Evolutionary conservation across 371 early-diverging fungal species (phyloP).

Genomic region (Mortierella sp.): DNA sequence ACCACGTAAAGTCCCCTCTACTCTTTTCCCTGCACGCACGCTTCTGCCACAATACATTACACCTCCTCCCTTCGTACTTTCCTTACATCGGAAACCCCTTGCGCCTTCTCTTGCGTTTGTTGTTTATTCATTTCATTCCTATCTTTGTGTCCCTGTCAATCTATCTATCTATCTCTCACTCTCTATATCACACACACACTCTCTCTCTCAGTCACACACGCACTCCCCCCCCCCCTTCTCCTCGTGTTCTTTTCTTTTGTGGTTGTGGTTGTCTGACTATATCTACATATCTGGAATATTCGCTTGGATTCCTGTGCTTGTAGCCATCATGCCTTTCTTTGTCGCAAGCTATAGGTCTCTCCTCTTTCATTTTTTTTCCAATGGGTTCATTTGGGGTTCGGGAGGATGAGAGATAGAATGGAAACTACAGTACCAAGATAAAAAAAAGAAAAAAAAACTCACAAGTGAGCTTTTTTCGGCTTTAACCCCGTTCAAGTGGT

Average conservation of each 20-base stretch:
- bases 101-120: not conserved
- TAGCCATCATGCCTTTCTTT: not conserved
- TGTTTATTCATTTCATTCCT: not conserved
- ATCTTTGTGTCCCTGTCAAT: constrained; percentile 3
- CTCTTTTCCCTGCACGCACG: not conserved
- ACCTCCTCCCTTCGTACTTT: not conserved
- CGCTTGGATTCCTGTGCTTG: not conserved
- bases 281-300: constrained; percentile 13
- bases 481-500: constrained; percentile 3
- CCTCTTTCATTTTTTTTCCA: not conserved
- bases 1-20: not conserved
- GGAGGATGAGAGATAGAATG: not conserved
- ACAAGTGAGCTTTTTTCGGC: not conserved
- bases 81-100: not conserved
- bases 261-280: not conserved
- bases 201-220: not conserved
- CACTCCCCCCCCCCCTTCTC: too few species aligned
- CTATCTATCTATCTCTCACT: not conserved
- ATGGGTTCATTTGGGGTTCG: constrained; percentile 3
- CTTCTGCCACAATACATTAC: not conserved
- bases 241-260: not conserved
- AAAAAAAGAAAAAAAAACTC: not conserved
- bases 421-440: not conserved
- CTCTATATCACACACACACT: too few species aligned
- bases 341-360: not conserved